Evolutionary conservation across 306 rosid genomes (phyloP), one percentile per base, ranked within the genome.

Genomic region (Cajanus cajan): DNA sequence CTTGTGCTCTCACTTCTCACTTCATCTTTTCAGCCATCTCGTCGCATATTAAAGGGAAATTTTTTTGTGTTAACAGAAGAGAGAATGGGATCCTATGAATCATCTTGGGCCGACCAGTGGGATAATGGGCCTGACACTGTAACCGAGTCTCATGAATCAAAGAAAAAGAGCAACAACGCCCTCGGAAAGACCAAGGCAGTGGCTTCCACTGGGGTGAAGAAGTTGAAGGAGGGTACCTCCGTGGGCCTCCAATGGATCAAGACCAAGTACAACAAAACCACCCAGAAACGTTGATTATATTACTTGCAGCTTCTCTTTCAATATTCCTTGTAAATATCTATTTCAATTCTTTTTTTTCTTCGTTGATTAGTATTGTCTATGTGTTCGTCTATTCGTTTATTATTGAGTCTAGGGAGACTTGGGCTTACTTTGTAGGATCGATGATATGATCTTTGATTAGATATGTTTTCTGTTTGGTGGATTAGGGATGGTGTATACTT

Each of bases 41-140:
- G n/a, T n/a, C n/a, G n/a, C n/a, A n/a, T n/a, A n/a, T n/a, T n/a
- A n/a, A n/a, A n/a, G n/a, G n/a, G n/a, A n/a, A n/a, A n/a, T n/a
- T n/a, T n/a, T n/a, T n/a, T n/a, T n/a, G n/a, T n/a, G n/a, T n/a
- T n/a, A n/a, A n/a, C n/a, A 34, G 51, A 13, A 5, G 77, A 75
- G 55, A 67, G 76, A 43, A 85, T 68, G 61, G 36, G 13, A 0
- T 78, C 87, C 2, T 7, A 84, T 28, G 92, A 73, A 62, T 61
- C 88, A 25, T 65, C 91, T 0, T 92, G 98, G 98, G 97, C 97
- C 0, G 97, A 94, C 39, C 98, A 91, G 86, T 91, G 97, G 96
- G 98, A 89, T 34, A 34, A 55, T 9, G 79, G 76, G 18, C 85
- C 92, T 1, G 86, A 83, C 55, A 87, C 90, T 7, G 68, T 43